These are phyloP conservation scores for Trebouxiophyceae sp. DNA, from an alignment of 163 green algal genomes.

Conservation along the genomic window DNA sequence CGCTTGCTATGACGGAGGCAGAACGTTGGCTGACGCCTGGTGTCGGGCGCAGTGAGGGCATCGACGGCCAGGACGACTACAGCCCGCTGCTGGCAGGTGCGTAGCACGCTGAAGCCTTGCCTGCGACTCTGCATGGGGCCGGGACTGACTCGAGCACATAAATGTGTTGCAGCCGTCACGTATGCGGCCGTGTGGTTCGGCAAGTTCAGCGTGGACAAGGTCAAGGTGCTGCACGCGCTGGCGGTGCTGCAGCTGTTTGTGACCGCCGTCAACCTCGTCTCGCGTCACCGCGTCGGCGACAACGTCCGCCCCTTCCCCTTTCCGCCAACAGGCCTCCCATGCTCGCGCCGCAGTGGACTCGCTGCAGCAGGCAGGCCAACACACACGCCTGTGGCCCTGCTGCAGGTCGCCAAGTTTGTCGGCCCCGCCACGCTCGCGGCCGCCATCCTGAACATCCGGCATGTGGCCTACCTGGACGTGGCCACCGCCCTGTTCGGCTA, in stretches of 20 bases:
- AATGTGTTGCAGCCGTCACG: conserved; percentile 6
- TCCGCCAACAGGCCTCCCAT: too few relatives aligned
- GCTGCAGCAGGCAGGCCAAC: too few relatives aligned
- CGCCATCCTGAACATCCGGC: neutral
- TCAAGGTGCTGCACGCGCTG: conserved; percentile 3
- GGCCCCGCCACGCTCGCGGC: conserved; percentile 2
- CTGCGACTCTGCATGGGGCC: neutral
- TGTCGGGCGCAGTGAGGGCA: neutral
- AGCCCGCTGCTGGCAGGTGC: neutral
- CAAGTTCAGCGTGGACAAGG: neutral
- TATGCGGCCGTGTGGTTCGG: neutral
- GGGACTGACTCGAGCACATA: neutral
- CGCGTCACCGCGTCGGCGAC: neutral
- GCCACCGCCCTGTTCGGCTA: conserved; percentile 8
- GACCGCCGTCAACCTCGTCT: conserved; percentile 5
- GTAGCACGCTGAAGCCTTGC: neutral
- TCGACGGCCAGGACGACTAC: conserved; percentile 1
- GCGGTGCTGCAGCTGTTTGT: conserved; percentile 1
- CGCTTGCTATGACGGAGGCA: too few relatives aligned
- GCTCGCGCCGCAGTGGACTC: neutral
- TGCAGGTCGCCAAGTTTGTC: conserved; percentile 4
- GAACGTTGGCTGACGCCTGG: too few relatives aligned
- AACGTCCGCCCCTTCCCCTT: too few relatives aligned
- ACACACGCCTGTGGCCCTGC: neutral
- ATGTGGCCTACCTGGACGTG: conserved; percentile 7